Evolutionary conservation across 75 land plant genomes (phyloP), one percentile per base, ranked within the genome.

Genomic region (Picea sitchensis): DNA sequence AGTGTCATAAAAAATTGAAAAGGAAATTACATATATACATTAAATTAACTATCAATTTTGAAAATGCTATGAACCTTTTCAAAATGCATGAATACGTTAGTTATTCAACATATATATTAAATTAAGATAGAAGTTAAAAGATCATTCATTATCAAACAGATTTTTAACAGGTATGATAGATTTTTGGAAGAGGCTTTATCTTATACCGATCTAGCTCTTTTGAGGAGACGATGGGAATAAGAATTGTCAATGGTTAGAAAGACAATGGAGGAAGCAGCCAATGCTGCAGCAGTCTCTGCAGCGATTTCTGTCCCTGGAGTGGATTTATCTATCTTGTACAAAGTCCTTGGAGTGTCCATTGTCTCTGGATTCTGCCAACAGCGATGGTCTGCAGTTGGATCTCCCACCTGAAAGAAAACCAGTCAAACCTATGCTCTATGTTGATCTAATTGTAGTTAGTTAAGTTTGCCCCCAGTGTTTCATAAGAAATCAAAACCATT

Each of bases 191-290:
- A 20, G 3, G 13, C 0, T 3, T 9, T 6, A 20, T 17, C 34
- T 73, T n/a, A 51, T 79, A 95, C 96, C 86, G 77, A 58, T 73
- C 82, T 93, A 75, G 95, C 93, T 77, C 83, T 90, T 79, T 91
- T 84, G 67, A 94, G 91, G 63, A 95, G 92, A 20, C 80, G 62
- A 31, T 81, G 86, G 14, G 98, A 61, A 79, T 95, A 95, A 11
- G 62, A 8, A 9, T 20, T 77, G 56, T 95, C 92, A 5, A 18
- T 18, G 2, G 15, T 0, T 73, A 84, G 78, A 82, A 95, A 94
- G 26, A 90, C 96, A 31, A 95, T 85, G 59, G 98, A 90, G 34
- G 98, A 54, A 44, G 96, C 90, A 62, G 98, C 98, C 82, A 95
- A 82, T 26, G 98, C 94, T 21, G 98, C 96, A 6, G 98, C 81